phyloP scores from a whole-genome alignment of 78 protist genomes.

The Dictyostelium intermedium region DNA sequence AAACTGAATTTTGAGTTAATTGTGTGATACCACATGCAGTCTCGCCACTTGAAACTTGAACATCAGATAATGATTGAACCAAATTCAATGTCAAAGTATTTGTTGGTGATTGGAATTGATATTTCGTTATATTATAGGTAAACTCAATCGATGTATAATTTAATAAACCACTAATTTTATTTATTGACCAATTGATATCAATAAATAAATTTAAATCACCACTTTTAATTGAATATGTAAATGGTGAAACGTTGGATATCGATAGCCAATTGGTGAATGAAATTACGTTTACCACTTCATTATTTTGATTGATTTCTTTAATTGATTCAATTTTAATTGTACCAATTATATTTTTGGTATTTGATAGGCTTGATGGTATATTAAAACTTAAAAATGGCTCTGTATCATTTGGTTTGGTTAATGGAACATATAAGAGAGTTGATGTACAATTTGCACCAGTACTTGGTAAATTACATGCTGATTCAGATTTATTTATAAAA shows the following conservation, averaged over 20 bases:
- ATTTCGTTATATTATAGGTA: not conserved
- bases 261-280: not conserved
- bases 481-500: not conserved
- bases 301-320: not conserved
- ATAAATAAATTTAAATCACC: not conserved
- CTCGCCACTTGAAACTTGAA: not conserved
- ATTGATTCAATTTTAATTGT: not conserved
- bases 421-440: not conserved
- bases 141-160: not conserved
- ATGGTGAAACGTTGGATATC: not conserved
- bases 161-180: no score
- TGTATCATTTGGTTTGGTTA: not conserved
- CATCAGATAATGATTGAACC: not conserved
- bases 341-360: not conserved
- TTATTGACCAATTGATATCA: not conserved
- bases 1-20: not conserved
- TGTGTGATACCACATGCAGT: not conserved
- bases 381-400: not conserved
- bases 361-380: not conserved
- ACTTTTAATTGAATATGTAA: not conserved
- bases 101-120: not conserved
- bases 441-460: not conserved
- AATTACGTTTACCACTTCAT: not conserved
- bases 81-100: not conserved
- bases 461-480: not conserved